Evolutionary conservation across 2,329 filamentous ascomycete species (phyloP), one percentile per base, ranked within the genome.

Genomic region (Amauroascus niger): DNA sequence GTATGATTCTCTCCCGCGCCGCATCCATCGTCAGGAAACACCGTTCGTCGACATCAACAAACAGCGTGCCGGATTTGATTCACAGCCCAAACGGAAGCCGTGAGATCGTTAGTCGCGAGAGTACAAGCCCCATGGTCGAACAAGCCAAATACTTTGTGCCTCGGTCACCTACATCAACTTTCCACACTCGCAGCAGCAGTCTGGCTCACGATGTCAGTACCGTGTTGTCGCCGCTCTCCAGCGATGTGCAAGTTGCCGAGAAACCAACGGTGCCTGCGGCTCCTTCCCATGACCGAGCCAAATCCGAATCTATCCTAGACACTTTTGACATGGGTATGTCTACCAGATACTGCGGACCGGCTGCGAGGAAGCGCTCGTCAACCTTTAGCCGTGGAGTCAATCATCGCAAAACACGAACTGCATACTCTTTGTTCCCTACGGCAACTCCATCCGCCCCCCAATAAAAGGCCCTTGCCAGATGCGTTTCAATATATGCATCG

Each of bases 1-100:
- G 76, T 62, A 73, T 79, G 57, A 71, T 78, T 39, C 67, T 77
- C 50, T 78, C 76, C 6, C 71, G 71, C 39, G 71, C 72, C 7
- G 70, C 71, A n/a, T 74, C 72, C 0, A 68, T 73, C 53, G 69
- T 67, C 37, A 71, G 71, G 45, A 74, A 74, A 53, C 72, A 74
- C 59, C 70, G 72, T 52, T 75, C 73, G 2, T 74, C 72, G 2
- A 65, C 71, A 26, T 76, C 74, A 1, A 71, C 71, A 16, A 67
- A 64, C 20, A 74, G 69, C 55, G 66, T 75, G 14, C 73, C 73
- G 0, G 74, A 76, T 41, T 61, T 74, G 37, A 61, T 74, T 26
- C 67, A 71, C 51, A 71, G 69, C 50, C 62, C 70, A 8, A 65
- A 62, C 44, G 70, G 61, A 59, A 72, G 70, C 59, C 67, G 70